A percentile compares a stretch with the other conserved stretches of the same genome.
Evolutionary conservation across 2,329 filamentous ascomycete species (phyloP).

Genomic region (Cladosporium sp.): DNA sequence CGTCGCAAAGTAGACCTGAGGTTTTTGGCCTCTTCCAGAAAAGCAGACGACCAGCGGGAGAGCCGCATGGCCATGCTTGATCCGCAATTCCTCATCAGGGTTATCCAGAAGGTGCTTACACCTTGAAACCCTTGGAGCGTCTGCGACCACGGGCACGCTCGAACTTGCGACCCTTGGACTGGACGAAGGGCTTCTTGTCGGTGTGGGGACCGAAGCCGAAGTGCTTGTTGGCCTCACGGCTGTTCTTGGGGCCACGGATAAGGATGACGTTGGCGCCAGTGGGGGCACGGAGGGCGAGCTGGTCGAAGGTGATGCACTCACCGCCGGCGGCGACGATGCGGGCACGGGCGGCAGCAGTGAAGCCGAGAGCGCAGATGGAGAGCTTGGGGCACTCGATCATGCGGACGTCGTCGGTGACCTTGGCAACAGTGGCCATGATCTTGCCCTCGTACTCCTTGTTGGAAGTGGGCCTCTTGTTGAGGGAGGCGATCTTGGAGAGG

Average conservation of each 20-base stretch:
- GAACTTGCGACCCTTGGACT: slow-evolving; percentile 99
- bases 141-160: slow-evolving; percentile 98
- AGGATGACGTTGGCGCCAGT: slow-evolving; percentile 97
- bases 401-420: slow-evolving; percentile 97
- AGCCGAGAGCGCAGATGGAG: slow-evolving; percentile 89
- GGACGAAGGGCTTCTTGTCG: slow-evolving; percentile 97
- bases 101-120: slow-evolving; percentile 62
- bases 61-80: slow-evolving; percentile 13
- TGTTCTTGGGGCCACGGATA: slow-evolving; percentile 97
- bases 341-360: slow-evolving; percentile 93
- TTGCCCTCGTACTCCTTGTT: slow-evolving; percentile 66
- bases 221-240: slow-evolving; percentile 97
- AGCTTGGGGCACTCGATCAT: slow-evolving; percentile 88
- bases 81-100: neutral
- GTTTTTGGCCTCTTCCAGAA: slow-evolving; percentile 10
- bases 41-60: slow-evolving; percentile 2
- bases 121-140: slow-evolving; percentile 99
- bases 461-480: slow-evolving; percentile 55
- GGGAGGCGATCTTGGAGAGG: slow-evolving; percentile 80
- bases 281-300: slow-evolving; percentile 91
- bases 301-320: slow-evolving; percentile 93
- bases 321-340: slow-evolving; percentile 92
- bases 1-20: slow-evolving; percentile 10
- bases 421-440: slow-evolving; percentile 92
- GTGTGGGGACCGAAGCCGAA: slow-evolving; percentile 98